These are phyloP conservation scores for Keithomyces neogunnii DNA, from an alignment of 2,329 filamentous ascomycete genomes.

Conservation along the genomic window DNA sequence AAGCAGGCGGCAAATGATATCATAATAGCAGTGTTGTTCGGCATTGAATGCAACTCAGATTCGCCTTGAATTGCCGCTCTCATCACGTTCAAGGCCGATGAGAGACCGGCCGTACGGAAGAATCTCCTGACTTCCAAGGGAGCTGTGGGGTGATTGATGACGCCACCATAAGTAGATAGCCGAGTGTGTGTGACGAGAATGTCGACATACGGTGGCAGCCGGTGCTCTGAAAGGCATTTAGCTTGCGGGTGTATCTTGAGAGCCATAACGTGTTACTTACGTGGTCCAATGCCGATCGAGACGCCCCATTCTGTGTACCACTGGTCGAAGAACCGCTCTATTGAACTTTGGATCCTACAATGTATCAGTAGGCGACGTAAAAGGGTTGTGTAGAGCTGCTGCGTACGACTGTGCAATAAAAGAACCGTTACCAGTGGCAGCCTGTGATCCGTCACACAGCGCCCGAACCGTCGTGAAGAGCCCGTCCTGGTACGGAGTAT, in stretches of 20 bases:
- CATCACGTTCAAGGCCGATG: constrained; percentile 66
- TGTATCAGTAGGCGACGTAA: constrained; percentile 13
- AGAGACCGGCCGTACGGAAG: constrained; percentile 63
- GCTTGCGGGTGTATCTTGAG: constrained; percentile 15
- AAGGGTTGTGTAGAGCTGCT: constrained; percentile 24
- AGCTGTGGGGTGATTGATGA: constrained; percentile 67
- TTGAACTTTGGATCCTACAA: constrained; percentile 42
- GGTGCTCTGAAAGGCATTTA: constrained; percentile 23
- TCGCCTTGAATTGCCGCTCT: constrained; percentile 67
- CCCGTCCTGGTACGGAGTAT: constrained; percentile 30
- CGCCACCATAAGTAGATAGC: constrained; percentile 64
- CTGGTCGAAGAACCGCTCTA: constrained; percentile 56
- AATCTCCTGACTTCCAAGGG: constrained; percentile 63
- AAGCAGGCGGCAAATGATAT: constrained; percentile 68
- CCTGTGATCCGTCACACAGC: constrained; percentile 50
- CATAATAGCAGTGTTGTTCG: constrained; percentile 73
- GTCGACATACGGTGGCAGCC: constrained; percentile 64
- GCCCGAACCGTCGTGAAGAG: constrained; percentile 49
- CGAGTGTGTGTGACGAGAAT: constrained; percentile 66
- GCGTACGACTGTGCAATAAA: constrained; percentile 40
- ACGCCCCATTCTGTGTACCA: constrained; percentile 58
- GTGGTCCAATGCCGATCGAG: constrained; percentile 44
- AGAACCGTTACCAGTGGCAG: constrained; percentile 38
- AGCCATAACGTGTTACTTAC: constrained; percentile 16
- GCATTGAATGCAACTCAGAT: constrained; percentile 62